These are phyloP conservation scores for Solanum infundibuliforme DNA, from an alignment of 257 asterid genomes.

Conservation along the genomic window DNA sequence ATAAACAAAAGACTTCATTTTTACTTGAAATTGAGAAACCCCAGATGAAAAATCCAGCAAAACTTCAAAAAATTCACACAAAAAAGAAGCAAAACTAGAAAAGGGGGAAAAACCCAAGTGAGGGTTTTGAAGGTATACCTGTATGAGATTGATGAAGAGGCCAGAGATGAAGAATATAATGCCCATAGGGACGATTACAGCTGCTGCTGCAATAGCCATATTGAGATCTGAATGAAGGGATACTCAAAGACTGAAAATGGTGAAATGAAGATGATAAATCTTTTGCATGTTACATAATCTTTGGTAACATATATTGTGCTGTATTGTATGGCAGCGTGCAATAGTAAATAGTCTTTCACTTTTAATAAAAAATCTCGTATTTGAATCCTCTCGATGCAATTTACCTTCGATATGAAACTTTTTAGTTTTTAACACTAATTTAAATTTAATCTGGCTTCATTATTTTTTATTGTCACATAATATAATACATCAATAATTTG, in stretches of 20 bases:
- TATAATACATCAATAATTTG: too few species aligned
- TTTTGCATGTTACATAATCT: not conserved
- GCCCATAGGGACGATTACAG: slow-evolving; percentile 67
- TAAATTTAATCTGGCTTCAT: fast-evolving
- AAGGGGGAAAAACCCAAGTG: not conserved
- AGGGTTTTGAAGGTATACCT: slow-evolving; percentile 27
- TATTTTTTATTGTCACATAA: too few species aligned
- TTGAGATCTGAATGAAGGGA: not conserved
- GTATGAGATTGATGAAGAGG: slow-evolving; percentile 64
- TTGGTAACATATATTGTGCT: not conserved
- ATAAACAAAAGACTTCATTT: not conserved
- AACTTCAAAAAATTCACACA: not conserved
- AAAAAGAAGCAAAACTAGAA: not conserved
- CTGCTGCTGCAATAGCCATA: slow-evolving; percentile 52
- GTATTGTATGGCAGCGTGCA: too few species aligned
- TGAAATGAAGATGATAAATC: not conserved
- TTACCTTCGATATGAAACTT: too few species aligned
- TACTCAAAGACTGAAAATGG: not conserved
- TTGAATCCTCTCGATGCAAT: too few species aligned
- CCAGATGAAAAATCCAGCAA: not conserved
- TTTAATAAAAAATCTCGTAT: too few species aligned
- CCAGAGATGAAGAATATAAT: slow-evolving; percentile 81
- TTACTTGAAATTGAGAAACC: not conserved
- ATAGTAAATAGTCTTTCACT: too few species aligned
- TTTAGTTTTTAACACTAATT: too few species aligned